These are phyloP conservation scores for Talaromyces marneffei DNA, from an alignment of 2,329 filamentous ascomycete genomes.

Conservation along the genomic window DNA sequence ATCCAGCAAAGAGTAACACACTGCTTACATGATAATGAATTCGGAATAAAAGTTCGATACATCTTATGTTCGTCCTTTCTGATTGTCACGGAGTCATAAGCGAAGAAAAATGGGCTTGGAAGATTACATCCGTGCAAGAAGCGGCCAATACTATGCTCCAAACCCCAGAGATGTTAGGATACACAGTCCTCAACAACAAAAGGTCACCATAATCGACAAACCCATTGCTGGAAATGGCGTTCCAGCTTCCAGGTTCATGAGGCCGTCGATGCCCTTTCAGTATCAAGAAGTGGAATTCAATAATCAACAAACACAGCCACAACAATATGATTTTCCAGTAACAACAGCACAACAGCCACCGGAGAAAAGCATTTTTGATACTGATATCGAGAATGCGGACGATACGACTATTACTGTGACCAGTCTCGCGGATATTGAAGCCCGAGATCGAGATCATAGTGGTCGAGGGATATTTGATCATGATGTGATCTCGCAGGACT, in stretches of 20 bases:
- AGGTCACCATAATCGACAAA: neutral
- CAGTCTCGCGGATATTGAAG: slow-evolving; percentile 34
- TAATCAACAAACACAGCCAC: neutral
- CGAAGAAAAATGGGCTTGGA: slow-evolving; percentile 34
- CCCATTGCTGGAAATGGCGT: slow-evolving; percentile 16
- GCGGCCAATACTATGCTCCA: slow-evolving; percentile 20
- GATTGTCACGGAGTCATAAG: neutral
- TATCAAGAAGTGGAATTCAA: neutral
- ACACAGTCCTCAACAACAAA: slow-evolving; percentile 6
- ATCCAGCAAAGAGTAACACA: neutral
- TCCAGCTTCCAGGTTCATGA: slow-evolving; percentile 18
- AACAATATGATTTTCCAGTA: slow-evolving; percentile 7
- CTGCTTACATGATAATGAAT: neutral
- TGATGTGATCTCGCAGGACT: slow-evolving; percentile 14
- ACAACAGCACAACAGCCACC: slow-evolving; percentile 14
- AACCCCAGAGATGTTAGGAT: neutral
- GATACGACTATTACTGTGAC: slow-evolving; percentile 38
- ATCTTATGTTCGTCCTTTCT: neutral
- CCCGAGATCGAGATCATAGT: slow-evolving; percentile 16
- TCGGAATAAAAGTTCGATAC: neutral
- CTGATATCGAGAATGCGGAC: slow-evolving; percentile 40
- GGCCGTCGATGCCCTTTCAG: slow-evolving; percentile 11
- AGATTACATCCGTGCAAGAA: slow-evolving; percentile 38
- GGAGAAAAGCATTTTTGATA: slow-evolving; percentile 36
- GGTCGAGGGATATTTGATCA: slow-evolving; percentile 4